Evolutionary conservation across 2,329 filamentous ascomycete genomes (phyloP).

Genomic region (Fusarium napiforme): DNA sequence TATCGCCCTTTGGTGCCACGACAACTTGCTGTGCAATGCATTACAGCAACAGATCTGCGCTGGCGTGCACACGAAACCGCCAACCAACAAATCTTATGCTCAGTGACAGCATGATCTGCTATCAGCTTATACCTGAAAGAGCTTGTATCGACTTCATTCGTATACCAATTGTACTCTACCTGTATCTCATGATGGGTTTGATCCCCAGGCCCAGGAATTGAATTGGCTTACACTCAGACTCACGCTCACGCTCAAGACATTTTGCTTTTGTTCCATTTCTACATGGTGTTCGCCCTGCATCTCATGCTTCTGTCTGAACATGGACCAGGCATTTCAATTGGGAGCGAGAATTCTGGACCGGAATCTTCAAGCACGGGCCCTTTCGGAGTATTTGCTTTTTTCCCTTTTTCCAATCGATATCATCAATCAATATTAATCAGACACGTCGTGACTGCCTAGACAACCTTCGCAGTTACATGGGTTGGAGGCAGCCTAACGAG

Average conservation of each 20-base stretch:
- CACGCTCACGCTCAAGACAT: conserved; percentile 17
- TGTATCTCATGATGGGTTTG: conserved; percentile 5
- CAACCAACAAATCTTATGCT: conserved; percentile 6
- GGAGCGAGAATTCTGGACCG: conserved; percentile 13
- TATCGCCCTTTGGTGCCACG: conserved; percentile 32
- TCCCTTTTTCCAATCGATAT: not conserved
- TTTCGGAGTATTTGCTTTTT: conserved; percentile 33
- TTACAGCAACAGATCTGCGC: conserved; percentile 22
- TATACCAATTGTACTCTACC: not conserved
- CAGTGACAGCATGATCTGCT: conserved; percentile 27
- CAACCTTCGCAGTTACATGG: conserved; percentile 14
- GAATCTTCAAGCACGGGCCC: conserved; percentile 28
- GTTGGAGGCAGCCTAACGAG: conserved; percentile 1
- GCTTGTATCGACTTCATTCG: not conserved
- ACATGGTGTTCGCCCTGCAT: conserved; percentile 23
- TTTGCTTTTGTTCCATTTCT: conserved; percentile 15
- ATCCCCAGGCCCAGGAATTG: not conserved
- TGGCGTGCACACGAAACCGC: conserved; percentile 33
- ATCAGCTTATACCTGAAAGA: conserved; percentile 1
- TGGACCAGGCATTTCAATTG: conserved; percentile 10
- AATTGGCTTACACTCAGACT: conserved; percentile 5
- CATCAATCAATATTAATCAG: conserved; percentile 11
- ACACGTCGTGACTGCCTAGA: conserved; percentile 3
- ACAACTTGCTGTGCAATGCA: conserved; percentile 20
- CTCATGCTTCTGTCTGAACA: conserved; percentile 14